A percentile compares a stretch with the other conserved stretches of the same genome.
Evolutionary conservation across 495 filamentous ascomycete genomes (phyloP).

Genomic region (Aspergillus ellipticus): DNA sequence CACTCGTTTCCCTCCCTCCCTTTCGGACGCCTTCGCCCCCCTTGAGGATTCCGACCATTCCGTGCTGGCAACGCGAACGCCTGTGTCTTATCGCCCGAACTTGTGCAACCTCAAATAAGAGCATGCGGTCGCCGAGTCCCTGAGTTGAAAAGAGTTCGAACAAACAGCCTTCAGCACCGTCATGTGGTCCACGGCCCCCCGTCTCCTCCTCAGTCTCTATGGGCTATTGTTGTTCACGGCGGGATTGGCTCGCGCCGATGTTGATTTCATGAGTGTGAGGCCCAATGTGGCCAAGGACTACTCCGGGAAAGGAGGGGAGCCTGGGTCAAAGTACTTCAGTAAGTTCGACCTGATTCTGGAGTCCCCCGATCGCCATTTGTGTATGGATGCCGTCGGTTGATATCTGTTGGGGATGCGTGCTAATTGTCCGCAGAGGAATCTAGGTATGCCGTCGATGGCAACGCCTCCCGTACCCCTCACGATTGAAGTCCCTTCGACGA

Average conservation of each 20-base stretch:
- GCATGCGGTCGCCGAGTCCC: background rate
- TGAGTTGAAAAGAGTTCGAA: background rate
- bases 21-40: background rate
- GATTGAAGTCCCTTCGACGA: background rate
- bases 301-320: conserved; percentile 43
- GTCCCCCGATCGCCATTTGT: background rate
- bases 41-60: background rate
- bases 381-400: no score
- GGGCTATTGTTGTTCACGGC: conserved; percentile 17
- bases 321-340: conserved; percentile 56
- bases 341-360: conserved; percentile 24
- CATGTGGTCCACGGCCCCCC: conserved; percentile 15
- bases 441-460: conserved; percentile 35
- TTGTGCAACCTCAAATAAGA: background rate
- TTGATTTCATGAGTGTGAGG: conserved; percentile 43
- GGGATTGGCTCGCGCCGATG: conserved; percentile 16
- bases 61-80: background rate
- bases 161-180: background rate
- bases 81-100: background rate
- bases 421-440: conserved; percentile 46
- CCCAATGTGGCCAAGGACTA: conserved; percentile 43
- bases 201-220: conserved; percentile 19
- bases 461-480: no score
- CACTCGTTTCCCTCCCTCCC: background rate
- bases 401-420: conserved; percentile 10